Conservation (phyloP, 23 red algal genomes). For the Gracilariopsis chorda region DNA sequence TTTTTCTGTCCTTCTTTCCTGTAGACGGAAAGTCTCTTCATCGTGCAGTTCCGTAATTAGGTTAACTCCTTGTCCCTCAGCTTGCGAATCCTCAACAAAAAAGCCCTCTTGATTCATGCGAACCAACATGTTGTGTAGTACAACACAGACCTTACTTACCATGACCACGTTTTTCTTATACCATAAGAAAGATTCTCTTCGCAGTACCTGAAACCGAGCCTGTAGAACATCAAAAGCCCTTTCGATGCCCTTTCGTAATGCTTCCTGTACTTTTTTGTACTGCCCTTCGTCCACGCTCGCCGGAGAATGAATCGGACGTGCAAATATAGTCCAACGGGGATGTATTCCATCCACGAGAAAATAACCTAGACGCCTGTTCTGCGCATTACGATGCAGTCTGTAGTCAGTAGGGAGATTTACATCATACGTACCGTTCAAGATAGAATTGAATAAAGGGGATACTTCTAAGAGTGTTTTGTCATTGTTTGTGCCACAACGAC, state of each 20-base stretch:
- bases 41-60: too few species aligned
- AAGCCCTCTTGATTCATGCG: too few species aligned
- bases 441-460: constrained; percentile 25
- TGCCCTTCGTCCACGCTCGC: neutral
- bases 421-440: constrained; percentile 31
- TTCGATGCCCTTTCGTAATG: neutral
- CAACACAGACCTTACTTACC: too few species aligned
- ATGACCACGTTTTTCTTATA: neutral
- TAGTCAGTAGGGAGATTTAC: neutral
- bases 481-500: constrained; percentile 30
- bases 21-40: too few species aligned
- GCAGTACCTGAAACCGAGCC: neutral
- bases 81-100: too few species aligned
- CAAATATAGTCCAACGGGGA: constrained; percentile 1
- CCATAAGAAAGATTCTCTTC: neutral
- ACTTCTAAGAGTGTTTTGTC: constrained; percentile 21
- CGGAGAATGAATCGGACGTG: neutral
- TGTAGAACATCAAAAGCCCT: neutral
- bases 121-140: too few species aligned
- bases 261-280: neutral
- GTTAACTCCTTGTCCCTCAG: too few species aligned
- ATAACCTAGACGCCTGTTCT: neutral
- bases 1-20: too few species aligned
- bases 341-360: neutral
- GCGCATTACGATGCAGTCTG: neutral